Evolutionary conservation across 805 yeast species (phyloP).

Genomic region (Hyphopichia homilentoma): DNA sequence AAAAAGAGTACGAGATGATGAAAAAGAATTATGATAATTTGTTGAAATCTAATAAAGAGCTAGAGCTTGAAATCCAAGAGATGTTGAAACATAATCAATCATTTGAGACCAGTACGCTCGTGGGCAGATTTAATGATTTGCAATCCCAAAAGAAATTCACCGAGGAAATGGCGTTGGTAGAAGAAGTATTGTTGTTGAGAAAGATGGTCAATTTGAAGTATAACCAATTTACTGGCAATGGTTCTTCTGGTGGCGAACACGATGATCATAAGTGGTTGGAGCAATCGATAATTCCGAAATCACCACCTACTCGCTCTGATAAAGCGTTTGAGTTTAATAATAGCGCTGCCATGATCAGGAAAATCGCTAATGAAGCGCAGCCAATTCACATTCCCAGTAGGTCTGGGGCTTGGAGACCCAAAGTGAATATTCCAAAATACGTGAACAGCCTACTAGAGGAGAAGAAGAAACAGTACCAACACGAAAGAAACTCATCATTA

Average conservation of each 20-base stretch:
- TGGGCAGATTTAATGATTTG: conserved; percentile 28
- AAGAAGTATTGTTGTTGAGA: conserved; percentile 43
- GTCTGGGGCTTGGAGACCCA: conserved; percentile 10
- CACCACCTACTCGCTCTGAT: background rate
- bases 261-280: conserved; percentile 20
- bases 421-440: conserved; percentile 13
- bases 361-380: conserved; percentile 9
- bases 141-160: conserved; percentile 29
- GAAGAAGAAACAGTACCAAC: conserved; percentile 5
- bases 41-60: conserved; percentile 14
- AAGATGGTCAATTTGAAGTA: conserved; percentile 18
- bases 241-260: background rate
- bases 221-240: background rate
- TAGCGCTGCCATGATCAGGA: conserved; percentile 6
- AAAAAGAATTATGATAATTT: conserved; percentile 16
- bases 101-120: conserved; percentile 10
- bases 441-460: conserved; percentile 16
- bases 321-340: conserved; percentile 1
- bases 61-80: conserved; percentile 21
- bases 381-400: conserved; percentile 8
- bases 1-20: conserved; percentile 11
- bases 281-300: conserved; percentile 3
- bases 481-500: conserved; percentile 1
- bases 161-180: conserved; percentile 34
- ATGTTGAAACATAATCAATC: conserved; percentile 17